Conservation (phyloP, 768 basidiomycete genomes). For the Termitomyces heimii region DNA sequence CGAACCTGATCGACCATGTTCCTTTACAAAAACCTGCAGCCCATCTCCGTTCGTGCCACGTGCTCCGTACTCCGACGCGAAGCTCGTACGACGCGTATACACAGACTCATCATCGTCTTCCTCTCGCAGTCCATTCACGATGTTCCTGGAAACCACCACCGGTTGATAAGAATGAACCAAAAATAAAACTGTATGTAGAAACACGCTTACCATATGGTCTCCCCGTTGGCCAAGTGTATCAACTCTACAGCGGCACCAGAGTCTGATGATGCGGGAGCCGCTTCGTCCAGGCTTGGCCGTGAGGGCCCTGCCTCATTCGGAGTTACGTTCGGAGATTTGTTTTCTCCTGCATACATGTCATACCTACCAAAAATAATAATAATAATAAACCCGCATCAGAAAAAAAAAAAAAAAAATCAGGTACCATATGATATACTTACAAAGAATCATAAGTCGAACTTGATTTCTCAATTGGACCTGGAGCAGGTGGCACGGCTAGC, state of each 20-base stretch:
- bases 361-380: conserved; percentile 49
- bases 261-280: conserved; percentile 31
- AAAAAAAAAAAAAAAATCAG: conserved; percentile 7
- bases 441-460: conserved; percentile 72
- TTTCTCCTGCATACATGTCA: conserved; percentile 74
- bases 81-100: conserved; percentile 63
- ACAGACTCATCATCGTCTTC: conserved; percentile 68
- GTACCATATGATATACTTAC: conserved; percentile 37
- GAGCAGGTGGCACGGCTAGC: conserved; percentile 25
- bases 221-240: conserved; percentile 80
- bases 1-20: conserved; percentile 61
- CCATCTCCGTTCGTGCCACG: conserved; percentile 46
- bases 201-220: conserved; percentile 73
- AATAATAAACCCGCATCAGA: conserved; percentile 14
- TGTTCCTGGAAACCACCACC: conserved; percentile 46
- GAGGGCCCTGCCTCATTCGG: conserved; percentile 29
- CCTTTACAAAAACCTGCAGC: conserved; percentile 73
- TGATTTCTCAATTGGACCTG: conserved; percentile 52
- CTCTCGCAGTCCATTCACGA: conserved; percentile 79
- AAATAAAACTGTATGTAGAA: conserved; percentile 1
- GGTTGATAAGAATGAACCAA: conserved; percentile 9
- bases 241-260: conserved; percentile 67
- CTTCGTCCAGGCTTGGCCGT: conserved; percentile 21
- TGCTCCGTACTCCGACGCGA: conserved; percentile 67
- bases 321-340: conserved; percentile 27